phyloP scores from a whole-genome alignment of 2,329 filamentous ascomycete species.

The Berkeleyomyces rouxiae region DNA sequence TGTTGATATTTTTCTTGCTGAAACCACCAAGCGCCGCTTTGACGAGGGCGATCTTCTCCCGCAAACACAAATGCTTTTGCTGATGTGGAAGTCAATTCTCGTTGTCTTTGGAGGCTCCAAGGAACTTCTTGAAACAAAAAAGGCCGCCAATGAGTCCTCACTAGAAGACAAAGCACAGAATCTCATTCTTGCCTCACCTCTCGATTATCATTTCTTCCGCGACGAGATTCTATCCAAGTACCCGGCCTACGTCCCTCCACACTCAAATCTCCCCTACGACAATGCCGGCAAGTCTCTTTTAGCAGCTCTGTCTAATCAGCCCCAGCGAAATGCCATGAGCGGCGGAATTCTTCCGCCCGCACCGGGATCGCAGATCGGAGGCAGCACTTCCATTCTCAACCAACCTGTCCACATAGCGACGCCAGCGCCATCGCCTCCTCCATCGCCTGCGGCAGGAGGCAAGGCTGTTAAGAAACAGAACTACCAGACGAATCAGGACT shows the following conservation, averaged over 20 bases:
- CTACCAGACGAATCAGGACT: slow-evolving; percentile 97
- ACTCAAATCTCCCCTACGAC: slow-evolving; percentile 67
- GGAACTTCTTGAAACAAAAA: slow-evolving; percentile 59
- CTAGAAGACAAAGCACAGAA: slow-evolving; percentile 48
- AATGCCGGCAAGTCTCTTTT: slow-evolving; percentile 81
- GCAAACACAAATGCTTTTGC: slow-evolving; percentile 56
- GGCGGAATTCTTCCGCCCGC: slow-evolving; percentile 45
- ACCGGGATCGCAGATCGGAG: slow-evolving; percentile 36
- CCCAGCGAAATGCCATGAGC: slow-evolving; percentile 40
- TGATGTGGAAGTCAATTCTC: slow-evolving; percentile 85
- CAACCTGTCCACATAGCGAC: slow-evolving; percentile 98
- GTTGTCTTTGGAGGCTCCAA: slow-evolving; percentile 67
- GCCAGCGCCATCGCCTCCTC: slow-evolving; percentile 85
- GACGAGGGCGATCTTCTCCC: slow-evolving; percentile 46
- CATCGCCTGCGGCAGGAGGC: slow-evolving; percentile 69
- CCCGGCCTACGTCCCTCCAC: slow-evolving; percentile 83
- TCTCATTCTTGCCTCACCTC: slow-evolving; percentile 78
- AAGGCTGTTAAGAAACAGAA: slow-evolving; percentile 98
- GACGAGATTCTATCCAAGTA: slow-evolving; percentile 98
- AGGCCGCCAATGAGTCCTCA: slow-evolving; percentile 45
- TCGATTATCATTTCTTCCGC: slow-evolving; percentile 91
- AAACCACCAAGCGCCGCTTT: slow-evolving; percentile 54
- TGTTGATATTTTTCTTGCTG: slow-evolving; percentile 54
- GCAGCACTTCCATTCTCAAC: slow-evolving; percentile 63
- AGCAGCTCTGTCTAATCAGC: slow-evolving; percentile 64